Evolutionary conservation across 805 yeast species (phyloP), one percentile per base, ranked within the genome.

Genomic region (Candida hispaniensis): DNA sequence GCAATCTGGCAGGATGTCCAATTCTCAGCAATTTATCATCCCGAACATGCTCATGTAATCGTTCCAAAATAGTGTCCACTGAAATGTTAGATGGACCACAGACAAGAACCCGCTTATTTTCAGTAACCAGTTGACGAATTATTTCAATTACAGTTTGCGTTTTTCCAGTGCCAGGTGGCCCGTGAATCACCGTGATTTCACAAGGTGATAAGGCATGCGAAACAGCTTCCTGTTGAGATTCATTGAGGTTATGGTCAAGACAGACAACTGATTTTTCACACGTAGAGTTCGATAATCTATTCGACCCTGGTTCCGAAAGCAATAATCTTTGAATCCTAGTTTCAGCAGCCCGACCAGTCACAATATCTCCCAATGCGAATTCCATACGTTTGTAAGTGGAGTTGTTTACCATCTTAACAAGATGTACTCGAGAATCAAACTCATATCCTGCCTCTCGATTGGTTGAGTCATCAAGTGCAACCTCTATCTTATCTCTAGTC

Each of bases 31-130:
- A 55, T 39, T 70, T 50, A 14, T 62, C 55, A 8, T 66, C 62
- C 1, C 62, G 62, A 24, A 64, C 50, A 23, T 63, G 56, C 17
- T 55, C 54, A 24, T 64, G 55, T 14, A 88, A 54, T 40, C 96
- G 61, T 54, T 88, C 96, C 30, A 86, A 56, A 10, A 88, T 79
- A 0, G 93, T 88, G 53, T 88, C 97, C 1, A 86, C 93, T 1
- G 95, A 73, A 10, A 85, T 75, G 52, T 88, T 88, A 0, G 96
- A 85, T 0, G 97, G 94, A 0, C 95, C 96, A 59, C 96, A 86
- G 0, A 88, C 86, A 17, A 88, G 59, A 0, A 88, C 75, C 27
- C 85, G 54, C 42, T 69, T 63, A 6, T 32, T 32, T 2, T 30
- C 38, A 6, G 59, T 60, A 1, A 73, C 64, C 33, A 83, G 59